A percentile compares a stretch with the other conserved stretches of the same genome.
phyloP scores from a whole-genome alignment of 352 stramenopile genomes.

The Phytophthora colocasiae region DNA sequence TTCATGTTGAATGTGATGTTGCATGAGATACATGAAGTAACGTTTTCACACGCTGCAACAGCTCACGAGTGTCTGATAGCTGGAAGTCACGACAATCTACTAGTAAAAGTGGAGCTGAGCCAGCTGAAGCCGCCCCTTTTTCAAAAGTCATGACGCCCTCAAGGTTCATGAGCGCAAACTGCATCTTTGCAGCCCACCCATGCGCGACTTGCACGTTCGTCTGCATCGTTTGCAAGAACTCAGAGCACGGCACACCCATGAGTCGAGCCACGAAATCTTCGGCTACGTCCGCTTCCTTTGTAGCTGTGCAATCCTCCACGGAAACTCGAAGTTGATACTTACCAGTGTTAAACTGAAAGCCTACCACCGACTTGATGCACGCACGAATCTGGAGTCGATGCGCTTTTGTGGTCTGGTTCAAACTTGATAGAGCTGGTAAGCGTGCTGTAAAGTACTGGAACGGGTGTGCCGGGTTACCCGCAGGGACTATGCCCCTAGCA shows the following conservation, averaged over 20 bases:
- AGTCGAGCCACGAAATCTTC: slow-evolving; percentile 67
- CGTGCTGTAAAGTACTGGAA: slow-evolving; percentile 67
- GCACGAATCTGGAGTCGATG: slow-evolving; percentile 63
- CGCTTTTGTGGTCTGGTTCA: slow-evolving; percentile 3
- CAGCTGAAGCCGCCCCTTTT: slow-evolving; percentile 8
- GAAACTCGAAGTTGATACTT: slow-evolving; percentile 74
- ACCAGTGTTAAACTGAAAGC: slow-evolving; percentile 81
- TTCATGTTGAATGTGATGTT: slow-evolving; percentile 1
- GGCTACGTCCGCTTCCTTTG: slow-evolving; percentile 55
- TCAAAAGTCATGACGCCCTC: slow-evolving; percentile 80
- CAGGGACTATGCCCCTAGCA: neutral
- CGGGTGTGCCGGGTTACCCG: slow-evolving; percentile 31
- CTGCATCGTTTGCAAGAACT: slow-evolving; percentile 80
- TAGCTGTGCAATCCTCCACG: slow-evolving; percentile 80
- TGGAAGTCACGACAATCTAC: slow-evolving; percentile 59
- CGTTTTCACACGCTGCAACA: slow-evolving; percentile 56
- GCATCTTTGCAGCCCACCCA: slow-evolving; percentile 75
- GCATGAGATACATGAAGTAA: slow-evolving; percentile 3
- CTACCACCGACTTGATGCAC: slow-evolving; percentile 85
- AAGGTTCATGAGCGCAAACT: slow-evolving; percentile 82
- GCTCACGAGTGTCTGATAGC: slow-evolving; percentile 38
- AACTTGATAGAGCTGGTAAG: slow-evolving; percentile 24
- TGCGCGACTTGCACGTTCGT: slow-evolving; percentile 61
- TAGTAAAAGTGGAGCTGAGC: slow-evolving; percentile 51
- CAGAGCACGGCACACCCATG: slow-evolving; percentile 76